Percentiles rank a stretch among this genome's conserved stretches.
These are phyloP conservation scores for Trichoderma lentiforme DNA, from an alignment of 2,329 filamentous ascomycete species.

Conservation along the genomic window DNA sequence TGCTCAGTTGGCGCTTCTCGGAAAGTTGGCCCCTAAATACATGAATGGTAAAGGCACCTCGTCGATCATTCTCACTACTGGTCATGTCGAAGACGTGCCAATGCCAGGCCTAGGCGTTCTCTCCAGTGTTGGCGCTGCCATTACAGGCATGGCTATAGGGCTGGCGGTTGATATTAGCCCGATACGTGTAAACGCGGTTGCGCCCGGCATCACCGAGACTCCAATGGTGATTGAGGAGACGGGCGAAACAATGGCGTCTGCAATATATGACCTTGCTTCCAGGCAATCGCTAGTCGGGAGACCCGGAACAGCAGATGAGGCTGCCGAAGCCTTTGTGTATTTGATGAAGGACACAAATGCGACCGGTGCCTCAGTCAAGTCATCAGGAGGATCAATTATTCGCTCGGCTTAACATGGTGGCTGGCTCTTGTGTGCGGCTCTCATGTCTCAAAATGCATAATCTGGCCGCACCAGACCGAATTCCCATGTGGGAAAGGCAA, in stretches of 20 bases:
- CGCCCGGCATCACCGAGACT: neutral
- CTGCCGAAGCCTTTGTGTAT: constrained; percentile 43
- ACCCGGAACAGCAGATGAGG: constrained; percentile 35
- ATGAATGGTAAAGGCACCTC: neutral
- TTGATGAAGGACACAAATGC: constrained; percentile 40
- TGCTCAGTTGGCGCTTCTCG: neutral
- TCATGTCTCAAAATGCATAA: neutral
- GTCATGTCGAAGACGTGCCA: neutral
- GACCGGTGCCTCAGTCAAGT: constrained; percentile 33
- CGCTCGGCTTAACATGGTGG: neutral
- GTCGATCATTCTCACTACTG: neutral
- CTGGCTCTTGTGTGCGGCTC: neutral
- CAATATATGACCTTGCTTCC: neutral
- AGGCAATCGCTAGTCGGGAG: neutral
- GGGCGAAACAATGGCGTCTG: neutral
- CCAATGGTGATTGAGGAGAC: neutral
- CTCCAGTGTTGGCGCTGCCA: neutral
- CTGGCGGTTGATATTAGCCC: neutral
- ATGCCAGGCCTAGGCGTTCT: neutral
- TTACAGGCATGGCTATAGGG: neutral
- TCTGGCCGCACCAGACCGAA: neutral
- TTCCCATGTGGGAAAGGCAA: neutral
- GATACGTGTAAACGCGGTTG: neutral
- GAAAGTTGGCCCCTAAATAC: neutral
- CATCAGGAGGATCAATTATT: constrained; percentile 23